Percentiles rank a stretch among this genome's conserved stretches.
Evolutionary conservation across 306 rosid genomes (phyloP).

Genomic region (Vigna radiata): DNA sequence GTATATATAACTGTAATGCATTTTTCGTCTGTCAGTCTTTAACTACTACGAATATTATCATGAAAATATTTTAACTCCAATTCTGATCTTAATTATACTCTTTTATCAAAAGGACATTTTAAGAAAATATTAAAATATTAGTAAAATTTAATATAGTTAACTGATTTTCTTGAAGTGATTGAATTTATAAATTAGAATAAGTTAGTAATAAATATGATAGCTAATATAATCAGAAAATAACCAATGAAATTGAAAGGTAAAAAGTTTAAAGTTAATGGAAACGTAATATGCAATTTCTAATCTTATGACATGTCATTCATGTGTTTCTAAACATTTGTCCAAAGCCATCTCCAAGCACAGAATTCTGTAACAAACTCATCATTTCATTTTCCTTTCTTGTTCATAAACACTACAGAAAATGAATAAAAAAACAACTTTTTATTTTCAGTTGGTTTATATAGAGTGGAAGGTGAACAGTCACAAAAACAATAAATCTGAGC

Average conservation of each 20-base stretch:
- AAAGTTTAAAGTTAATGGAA: neutral
- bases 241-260: neutral
- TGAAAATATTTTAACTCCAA: neutral
- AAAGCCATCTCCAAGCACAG: conserved; percentile 42
- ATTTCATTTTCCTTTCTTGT: conserved; percentile 13
- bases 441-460: neutral
- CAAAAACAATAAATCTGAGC: conserved; percentile 36
- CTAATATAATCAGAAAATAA: neutral
- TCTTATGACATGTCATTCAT: conserved; percentile 38
- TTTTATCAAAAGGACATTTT: too few species aligned
- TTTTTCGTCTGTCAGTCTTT: neutral
- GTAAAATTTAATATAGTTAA: too few species aligned
- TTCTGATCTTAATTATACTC: too few species aligned
- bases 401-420: neutral
- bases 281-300: neutral
- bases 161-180: too few species aligned
- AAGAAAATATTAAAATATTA: too few species aligned
- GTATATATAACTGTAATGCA: neutral
- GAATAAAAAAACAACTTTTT: too few species aligned
- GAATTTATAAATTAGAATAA: neutral
- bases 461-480: conserved; percentile 59
- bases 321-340: conserved; percentile 27
- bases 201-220: neutral
- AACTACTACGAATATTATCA: neutral
- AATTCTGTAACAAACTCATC: conserved; percentile 54